Evolutionary conservation across 208 protist species (phyloP).

Genomic region (Trypanosoma caninum): DNA sequence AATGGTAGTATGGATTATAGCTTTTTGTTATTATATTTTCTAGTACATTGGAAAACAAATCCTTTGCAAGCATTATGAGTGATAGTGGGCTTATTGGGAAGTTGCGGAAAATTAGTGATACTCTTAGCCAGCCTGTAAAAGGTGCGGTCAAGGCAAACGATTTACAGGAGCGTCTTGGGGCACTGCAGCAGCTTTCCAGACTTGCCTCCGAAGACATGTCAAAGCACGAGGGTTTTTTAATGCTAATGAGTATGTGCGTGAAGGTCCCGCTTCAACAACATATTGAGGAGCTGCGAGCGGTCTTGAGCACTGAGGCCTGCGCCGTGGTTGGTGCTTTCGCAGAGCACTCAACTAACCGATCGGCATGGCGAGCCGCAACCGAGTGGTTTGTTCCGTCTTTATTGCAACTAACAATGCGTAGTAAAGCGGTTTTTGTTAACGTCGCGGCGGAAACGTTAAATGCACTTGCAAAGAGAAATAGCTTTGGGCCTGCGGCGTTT

Average conservation of each 20-base stretch:
- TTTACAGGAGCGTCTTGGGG: constrained; percentile 26
- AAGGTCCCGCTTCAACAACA: constrained; percentile 36
- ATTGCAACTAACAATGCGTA: constrained; percentile 31
- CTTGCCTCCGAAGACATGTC: constrained; percentile 33
- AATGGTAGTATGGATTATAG: too few relatives aligned
- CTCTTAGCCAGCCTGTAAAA: constrained; percentile 16
- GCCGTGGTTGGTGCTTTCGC: constrained; percentile 21
- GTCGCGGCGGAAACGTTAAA: constrained; percentile 31
- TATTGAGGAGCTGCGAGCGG: constrained; percentile 41
- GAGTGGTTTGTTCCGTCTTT: constrained; percentile 54
- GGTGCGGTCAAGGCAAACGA: constrained; percentile 13
- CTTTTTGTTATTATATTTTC: background rate
- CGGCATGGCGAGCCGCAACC: constrained; percentile 12
- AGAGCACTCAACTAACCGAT: constrained; percentile 12
- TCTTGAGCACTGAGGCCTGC: constrained; percentile 24
- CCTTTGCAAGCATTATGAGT: background rate
- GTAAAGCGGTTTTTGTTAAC: constrained; percentile 18
- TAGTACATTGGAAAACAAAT: background rate
- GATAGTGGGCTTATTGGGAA: constrained; percentile 10
- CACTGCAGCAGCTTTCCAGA: constrained; percentile 27
- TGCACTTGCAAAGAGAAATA: constrained; percentile 25
- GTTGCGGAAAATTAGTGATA: constrained; percentile 30
- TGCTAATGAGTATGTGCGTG: constrained; percentile 38
- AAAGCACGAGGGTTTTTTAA: constrained; percentile 25
- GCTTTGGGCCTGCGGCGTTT: constrained; percentile 44